Evolutionary conservation across 2,329 filamentous ascomycete species (phyloP).

Genomic region (Drechslerella dactyloides): DNA sequence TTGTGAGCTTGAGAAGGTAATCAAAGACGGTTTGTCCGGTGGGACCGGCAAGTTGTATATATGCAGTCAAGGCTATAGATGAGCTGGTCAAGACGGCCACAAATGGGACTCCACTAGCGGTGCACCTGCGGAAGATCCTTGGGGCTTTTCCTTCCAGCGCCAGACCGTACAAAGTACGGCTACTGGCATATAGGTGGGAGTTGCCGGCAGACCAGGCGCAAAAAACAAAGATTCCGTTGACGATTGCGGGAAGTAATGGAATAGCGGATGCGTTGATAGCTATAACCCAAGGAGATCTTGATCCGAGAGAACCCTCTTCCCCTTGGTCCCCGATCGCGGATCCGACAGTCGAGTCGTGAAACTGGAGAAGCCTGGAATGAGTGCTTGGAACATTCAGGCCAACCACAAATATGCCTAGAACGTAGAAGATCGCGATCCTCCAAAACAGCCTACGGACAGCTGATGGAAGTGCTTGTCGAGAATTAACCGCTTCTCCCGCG

Average conservation of each 20-base stretch:
- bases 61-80: conserved; percentile 66
- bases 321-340: conserved; percentile 18
- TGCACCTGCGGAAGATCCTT: conserved; percentile 64
- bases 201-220: conserved; percentile 75
- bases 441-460: conserved; percentile 64
- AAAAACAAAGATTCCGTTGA: conserved; percentile 78
- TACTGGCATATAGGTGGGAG: conserved; percentile 68
- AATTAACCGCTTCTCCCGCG: conserved; percentile 62
- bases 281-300: conserved; percentile 70
- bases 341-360: conserved; percentile 50
- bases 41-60: conserved; percentile 64
- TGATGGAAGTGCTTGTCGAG: conserved; percentile 52
- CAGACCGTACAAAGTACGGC: conserved; percentile 67
- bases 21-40: conserved; percentile 69
- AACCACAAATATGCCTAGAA: conserved; percentile 65
- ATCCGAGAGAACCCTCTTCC: conserved; percentile 55
- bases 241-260: conserved; percentile 70
- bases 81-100: conserved; percentile 65
- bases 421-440: conserved; percentile 66
- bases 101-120: conserved; percentile 65
- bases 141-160: conserved; percentile 68
- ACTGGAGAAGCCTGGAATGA: conserved; percentile 60
- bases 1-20: conserved; percentile 69
- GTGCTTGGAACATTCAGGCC: conserved; percentile 67
- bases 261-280: conserved; percentile 73